Evolutionary conservation across 2,329 filamentous ascomycete species (phyloP).

Genomic region (Thielaviopsis populi): DNA sequence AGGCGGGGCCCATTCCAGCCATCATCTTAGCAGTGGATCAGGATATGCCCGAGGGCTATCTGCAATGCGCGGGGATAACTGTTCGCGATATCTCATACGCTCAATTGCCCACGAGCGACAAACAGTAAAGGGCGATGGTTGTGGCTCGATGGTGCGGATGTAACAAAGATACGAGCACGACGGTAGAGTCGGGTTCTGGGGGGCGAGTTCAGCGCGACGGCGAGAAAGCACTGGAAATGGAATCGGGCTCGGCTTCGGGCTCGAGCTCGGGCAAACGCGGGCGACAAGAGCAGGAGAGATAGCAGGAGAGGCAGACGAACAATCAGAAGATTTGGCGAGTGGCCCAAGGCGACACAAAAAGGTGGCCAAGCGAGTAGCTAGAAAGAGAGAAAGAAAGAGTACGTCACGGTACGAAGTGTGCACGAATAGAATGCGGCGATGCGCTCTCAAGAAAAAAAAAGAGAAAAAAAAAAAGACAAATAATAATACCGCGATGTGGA

Average conservation of each 20-base stretch:
- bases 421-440: neutral
- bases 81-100: neutral
- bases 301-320: neutral
- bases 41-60: neutral
- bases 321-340: neutral
- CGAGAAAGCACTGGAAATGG: neutral
- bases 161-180: neutral
- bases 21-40: constrained; percentile 41
- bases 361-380: neutral
- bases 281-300: constrained; percentile 16
- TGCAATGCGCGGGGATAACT: neutral
- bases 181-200: neutral
- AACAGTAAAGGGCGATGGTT: neutral
- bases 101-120: neutral
- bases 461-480: constrained; percentile 9
- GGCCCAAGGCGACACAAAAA: neutral
- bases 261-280: constrained; percentile 8
- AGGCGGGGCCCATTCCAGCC: constrained; percentile 51
- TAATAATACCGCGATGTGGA: constrained; percentile 1
- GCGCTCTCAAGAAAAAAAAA: constrained; percentile 12
- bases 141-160: neutral
- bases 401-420: neutral
- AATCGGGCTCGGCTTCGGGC: neutral
- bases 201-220: neutral
- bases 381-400: neutral